Conservation (phyloP, 2,329 filamentous ascomycete species). For the Pestalotiopsis sp. region DNA sequence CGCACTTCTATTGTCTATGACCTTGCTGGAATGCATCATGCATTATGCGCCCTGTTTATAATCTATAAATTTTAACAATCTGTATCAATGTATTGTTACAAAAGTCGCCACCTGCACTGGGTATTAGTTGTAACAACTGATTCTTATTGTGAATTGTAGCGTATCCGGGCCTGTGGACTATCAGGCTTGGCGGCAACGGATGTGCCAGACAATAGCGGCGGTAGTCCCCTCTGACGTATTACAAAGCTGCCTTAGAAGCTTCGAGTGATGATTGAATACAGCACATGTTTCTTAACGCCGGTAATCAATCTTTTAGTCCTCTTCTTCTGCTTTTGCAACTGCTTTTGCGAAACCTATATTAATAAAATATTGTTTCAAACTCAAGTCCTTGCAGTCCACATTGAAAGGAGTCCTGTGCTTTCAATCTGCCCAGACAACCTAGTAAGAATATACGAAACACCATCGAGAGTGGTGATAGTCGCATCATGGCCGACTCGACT, state of each 20-base stretch:
- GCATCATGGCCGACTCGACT: constrained; percentile 22
- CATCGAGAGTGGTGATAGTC: not conserved
- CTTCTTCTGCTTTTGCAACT: not conserved
- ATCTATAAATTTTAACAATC: not conserved
- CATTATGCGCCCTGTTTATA: not conserved
- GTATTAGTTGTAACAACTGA: not conserved
- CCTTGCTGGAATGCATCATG: not conserved
- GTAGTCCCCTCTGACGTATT: constrained; percentile 37
- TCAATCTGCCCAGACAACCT: not conserved
- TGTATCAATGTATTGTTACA: not conserved
- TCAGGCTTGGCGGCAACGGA: not conserved
- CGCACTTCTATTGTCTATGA: not conserved
- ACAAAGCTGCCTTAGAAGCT: constrained; percentile 40
- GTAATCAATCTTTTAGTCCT: not conserved
- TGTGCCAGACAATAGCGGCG: not conserved
- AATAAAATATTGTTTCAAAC: not conserved
- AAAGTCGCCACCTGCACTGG: not conserved
- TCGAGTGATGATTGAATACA: constrained; percentile 15
- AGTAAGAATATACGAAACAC: not conserved
- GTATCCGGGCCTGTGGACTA: not conserved
- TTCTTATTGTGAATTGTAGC: not conserved
- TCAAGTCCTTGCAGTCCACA: not conserved
- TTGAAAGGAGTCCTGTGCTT: not conserved
- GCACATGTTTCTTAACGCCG: not conserved
- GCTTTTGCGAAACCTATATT: constrained; percentile 11